Base-by-base conservation (phyloP, 2,329 filamentous ascomycete genomes). In the Aspergillus latus region DNA sequence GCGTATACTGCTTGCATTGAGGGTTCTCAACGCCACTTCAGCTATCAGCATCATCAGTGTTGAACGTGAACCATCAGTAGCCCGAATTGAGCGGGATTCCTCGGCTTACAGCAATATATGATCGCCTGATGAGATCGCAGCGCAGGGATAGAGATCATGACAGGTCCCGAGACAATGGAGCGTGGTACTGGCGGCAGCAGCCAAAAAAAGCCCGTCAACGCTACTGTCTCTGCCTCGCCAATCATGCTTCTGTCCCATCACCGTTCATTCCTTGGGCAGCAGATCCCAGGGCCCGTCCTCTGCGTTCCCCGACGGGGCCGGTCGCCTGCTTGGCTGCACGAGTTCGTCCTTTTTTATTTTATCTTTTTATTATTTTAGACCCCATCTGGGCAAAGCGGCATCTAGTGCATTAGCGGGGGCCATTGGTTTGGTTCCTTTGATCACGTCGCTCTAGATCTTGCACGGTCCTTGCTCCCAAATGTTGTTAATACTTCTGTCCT, bases 161-260 rank as follows among this genome's bases (percentile, higher is more conserved):
- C 60, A 64, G 61, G 62, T 62, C 63, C 63, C 63, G 59, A 64
- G 62, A 61, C 63, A 61, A 59, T 63, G 63, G 63, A 34, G 54
- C 56, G 59, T 63, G 53, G 59, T 59, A 58, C 44, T 55, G 44
- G 40, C 56, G 43, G 57, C 60, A 62, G 53, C 52, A 57, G 39
- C 60, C 57, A 59, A 64, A 58, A n/a, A 52, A 54, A 47, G 56
- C 49, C 55, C 44, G 50, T 45, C 48, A 32, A 57, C 51, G 30
- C 52, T 36, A 50, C 37, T 52, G 39, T 55, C 26, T 30, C 32
- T 42, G 30, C 48, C 30, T 43, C 53, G 11, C 39, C 46, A 42
- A 49, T 45, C 32, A 55, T 47, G 56, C 26, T 9, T 26, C 36
- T 40, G 26, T 40, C 46, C 43, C 30, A 46, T 45, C 29, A 40